phyloP scores from a whole-genome alignment of 2,329 filamentous ascomycete species.

The Aschersonia sp. region DNA sequence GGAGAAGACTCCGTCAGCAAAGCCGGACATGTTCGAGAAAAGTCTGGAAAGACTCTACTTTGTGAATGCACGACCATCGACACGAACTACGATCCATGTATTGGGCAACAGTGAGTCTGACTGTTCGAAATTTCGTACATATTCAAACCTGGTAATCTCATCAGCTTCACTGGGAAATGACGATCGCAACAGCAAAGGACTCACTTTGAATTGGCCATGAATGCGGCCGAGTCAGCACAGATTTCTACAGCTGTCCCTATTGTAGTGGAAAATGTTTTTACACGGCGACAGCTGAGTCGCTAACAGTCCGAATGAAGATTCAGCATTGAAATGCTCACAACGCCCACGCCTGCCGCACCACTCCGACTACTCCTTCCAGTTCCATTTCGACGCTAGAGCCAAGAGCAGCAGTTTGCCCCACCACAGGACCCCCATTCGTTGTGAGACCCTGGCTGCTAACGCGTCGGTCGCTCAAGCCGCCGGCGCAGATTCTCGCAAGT shows the following conservation, averaged over 20 bases:
- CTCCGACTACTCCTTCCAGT: too few species aligned
- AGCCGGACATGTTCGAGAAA: background rate
- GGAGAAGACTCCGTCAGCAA: conserved; percentile 3
- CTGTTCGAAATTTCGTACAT: conserved; percentile 82
- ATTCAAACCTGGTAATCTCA: conserved; percentile 57
- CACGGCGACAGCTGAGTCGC: too few species aligned
- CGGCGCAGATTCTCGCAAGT: background rate
- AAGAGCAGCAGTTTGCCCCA: too few species aligned
- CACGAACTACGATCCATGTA: conserved; percentile 88
- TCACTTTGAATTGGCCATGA: conserved; percentile 43
- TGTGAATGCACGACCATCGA: conserved; percentile 90
- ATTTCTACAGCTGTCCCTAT: too few species aligned
- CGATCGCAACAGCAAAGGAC: conserved; percentile 2
- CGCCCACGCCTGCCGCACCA: too few species aligned
- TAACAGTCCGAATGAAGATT: too few species aligned
- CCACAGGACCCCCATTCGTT: too few species aligned
- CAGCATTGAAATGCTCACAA: too few species aligned
- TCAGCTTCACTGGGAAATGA: background rate
- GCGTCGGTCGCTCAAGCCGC: too few species aligned
- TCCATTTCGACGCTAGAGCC: too few species aligned
- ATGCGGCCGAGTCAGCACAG: conserved; percentile 1
- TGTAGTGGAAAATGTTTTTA: too few species aligned
- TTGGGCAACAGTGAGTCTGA: conserved; percentile 68
- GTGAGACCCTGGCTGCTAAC: too few species aligned
- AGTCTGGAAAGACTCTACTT: conserved; percentile 43